Conservation (phyloP, 768 basidiomycete species). For the Tephrocybe sp. region DNA sequence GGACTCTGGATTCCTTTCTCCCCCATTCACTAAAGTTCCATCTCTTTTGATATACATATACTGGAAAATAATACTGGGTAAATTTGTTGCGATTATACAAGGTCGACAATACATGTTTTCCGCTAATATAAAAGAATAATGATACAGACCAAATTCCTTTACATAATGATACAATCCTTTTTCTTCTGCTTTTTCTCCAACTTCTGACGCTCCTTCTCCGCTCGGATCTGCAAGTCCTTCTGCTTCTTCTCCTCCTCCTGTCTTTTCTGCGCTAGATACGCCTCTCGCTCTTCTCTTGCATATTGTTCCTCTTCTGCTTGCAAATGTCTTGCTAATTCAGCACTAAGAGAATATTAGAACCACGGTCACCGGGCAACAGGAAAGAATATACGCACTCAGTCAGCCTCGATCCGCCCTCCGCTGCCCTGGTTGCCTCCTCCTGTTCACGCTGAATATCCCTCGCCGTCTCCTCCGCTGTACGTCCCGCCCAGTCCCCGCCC, state of each 20-base stretch:
- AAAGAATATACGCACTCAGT: constrained; percentile 54
- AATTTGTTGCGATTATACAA: too few relatives aligned
- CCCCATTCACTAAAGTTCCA: too few relatives aligned
- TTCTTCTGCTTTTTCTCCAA: constrained; percentile 45
- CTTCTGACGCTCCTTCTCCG: constrained; percentile 28
- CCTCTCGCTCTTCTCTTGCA: constrained; percentile 38
- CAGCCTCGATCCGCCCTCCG: constrained; percentile 27
- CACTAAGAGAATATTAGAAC: constrained; percentile 36
- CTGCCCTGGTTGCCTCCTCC: constrained; percentile 25
- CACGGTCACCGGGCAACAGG: neutral
- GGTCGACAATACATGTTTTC: too few relatives aligned
- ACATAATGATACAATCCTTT: constrained; percentile 63
- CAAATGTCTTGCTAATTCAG: constrained; percentile 69
- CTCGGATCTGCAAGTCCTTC: constrained; percentile 25
- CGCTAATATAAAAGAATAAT: constrained; percentile 8
- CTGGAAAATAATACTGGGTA: too few relatives aligned
- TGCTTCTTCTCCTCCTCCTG: constrained; percentile 25
- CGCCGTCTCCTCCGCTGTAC: constrained; percentile 62
- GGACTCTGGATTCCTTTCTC: too few relatives aligned
- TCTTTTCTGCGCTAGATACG: too few relatives aligned
- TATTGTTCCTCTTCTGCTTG: constrained; percentile 79
- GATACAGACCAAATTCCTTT: constrained; percentile 2
- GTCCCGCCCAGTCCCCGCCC: constrained; percentile 81
- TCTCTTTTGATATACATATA: too few relatives aligned
- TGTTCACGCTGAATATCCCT: constrained; percentile 45